Conservation (phyloP, 1,284 basidiomycete genomes). For the Dichomitus squalens region DNA sequence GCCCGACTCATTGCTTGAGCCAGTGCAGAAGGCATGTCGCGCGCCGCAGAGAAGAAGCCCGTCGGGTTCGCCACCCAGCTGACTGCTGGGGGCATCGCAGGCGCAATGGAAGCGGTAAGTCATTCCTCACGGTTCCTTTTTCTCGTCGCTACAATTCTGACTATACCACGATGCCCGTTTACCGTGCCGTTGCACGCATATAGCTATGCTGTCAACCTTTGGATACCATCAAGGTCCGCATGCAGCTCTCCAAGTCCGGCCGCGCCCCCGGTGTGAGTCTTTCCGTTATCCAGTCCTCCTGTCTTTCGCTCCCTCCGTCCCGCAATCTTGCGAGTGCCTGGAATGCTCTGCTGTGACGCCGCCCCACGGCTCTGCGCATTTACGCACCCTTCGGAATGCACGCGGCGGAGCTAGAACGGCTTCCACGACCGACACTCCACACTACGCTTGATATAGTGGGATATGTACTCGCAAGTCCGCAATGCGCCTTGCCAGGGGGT, state of each 20-base stretch:
- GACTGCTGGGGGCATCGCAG: conserved; percentile 89
- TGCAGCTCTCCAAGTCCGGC: conserved; percentile 91
- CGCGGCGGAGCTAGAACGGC: conserved; percentile 13
- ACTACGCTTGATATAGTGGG: no score
- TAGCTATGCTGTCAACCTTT: conserved; percentile 83
- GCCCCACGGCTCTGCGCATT: neutral
- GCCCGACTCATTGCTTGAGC: neutral
- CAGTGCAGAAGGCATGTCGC: conserved; percentile 51
- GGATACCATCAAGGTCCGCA: conserved; percentile 98
- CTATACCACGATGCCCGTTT: neutral
- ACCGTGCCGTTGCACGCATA: neutral
- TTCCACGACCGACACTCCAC: no score
- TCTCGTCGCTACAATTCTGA: neutral
- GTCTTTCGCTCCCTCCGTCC: neutral
- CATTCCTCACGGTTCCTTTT: conserved; percentile 4
- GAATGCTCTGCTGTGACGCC: neutral
- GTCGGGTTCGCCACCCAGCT: conserved; percentile 89
- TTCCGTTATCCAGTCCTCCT: neutral
- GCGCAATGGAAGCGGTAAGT: conserved; percentile 88
- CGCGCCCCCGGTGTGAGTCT: conserved; percentile 76
- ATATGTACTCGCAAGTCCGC: no score
- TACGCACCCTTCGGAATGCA: neutral
- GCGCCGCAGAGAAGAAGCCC: conserved; percentile 64
- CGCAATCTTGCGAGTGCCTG: neutral
- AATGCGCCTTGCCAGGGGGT: no score